Evolutionary conservation across 306 rosid genomes (phyloP).

Genomic region (Begonia loranthoides): DNA sequence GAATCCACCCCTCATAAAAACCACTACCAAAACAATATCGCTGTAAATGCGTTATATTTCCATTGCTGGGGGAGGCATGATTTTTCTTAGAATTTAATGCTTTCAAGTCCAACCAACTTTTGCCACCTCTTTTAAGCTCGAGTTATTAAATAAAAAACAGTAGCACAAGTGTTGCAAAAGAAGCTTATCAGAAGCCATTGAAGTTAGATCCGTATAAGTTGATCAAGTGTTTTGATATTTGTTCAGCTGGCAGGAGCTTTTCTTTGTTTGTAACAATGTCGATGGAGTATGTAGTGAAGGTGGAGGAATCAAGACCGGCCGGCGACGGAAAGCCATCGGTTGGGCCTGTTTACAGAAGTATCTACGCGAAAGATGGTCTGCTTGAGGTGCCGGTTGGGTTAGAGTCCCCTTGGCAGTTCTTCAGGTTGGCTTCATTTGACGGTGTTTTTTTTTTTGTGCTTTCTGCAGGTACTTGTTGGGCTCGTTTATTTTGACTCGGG

Average conservation of each 20-base stretch:
- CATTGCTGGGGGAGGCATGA: neutral
- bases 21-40: neutral
- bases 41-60: too few species aligned
- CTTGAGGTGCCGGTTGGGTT: conserved; percentile 38
- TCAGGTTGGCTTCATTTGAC: conserved; percentile 33
- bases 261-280: too few species aligned
- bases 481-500: too few species aligned
- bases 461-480: too few species aligned
- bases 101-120: conserved; percentile 6
- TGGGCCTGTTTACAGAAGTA: conserved; percentile 70
- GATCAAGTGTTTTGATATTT: neutral
- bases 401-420: conserved; percentile 82
- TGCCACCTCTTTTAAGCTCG: conserved; percentile 2
- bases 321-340: conserved; percentile 40
- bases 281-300: conserved; percentile 39
- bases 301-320: conserved; percentile 46
- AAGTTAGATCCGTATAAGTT: neutral
- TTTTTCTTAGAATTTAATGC: conserved; percentile 4
- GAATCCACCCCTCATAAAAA: neutral
- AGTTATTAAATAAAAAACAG: neutral
- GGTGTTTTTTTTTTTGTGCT: too few species aligned
- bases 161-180: neutral
- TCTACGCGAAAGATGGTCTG: conserved; percentile 69
- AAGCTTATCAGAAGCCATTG: neutral
- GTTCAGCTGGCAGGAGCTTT: too few species aligned